phyloP scores from a whole-genome alignment of 2,329 filamentous ascomycete genomes.

The Sclerotinia nivalis region DNA sequence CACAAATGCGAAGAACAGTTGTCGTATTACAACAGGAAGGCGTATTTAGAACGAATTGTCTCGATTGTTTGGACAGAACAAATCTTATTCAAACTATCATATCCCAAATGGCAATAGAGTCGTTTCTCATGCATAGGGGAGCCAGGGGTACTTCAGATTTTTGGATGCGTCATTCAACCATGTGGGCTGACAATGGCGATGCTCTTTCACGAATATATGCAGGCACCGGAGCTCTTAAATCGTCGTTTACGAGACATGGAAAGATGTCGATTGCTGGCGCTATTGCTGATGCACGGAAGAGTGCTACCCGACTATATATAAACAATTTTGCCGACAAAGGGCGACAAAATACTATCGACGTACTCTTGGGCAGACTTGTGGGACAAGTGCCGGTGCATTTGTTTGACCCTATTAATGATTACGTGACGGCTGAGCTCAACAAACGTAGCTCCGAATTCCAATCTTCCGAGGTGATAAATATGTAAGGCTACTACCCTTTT shows the following conservation, averaged over 20 bases:
- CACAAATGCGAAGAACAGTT: slow-evolving; percentile 49
- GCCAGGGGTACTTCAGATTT: slow-evolving; percentile 75
- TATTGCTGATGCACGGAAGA: slow-evolving; percentile 93
- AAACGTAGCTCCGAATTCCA: slow-evolving; percentile 73
- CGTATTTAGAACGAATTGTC: slow-evolving; percentile 92
- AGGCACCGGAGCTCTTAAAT: slow-evolving; percentile 92
- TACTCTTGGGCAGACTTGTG: slow-evolving; percentile 81
- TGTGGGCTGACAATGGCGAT: slow-evolving; percentile 98
- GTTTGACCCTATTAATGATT: slow-evolving; percentile 93
- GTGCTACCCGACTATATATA: slow-evolving; percentile 89
- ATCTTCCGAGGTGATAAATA: slow-evolving; percentile 69
- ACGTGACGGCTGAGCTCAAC: slow-evolving; percentile 73
- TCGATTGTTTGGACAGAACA: slow-evolving; percentile 93
- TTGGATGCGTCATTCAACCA: slow-evolving; percentile 85
- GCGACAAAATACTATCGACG: slow-evolving; percentile 90
- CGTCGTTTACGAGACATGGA: slow-evolving; percentile 88
- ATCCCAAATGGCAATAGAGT: slow-evolving; percentile 87
- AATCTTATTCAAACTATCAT: slow-evolving; percentile 96
- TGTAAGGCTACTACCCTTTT: slow-evolving; percentile 44
- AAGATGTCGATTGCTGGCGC: slow-evolving; percentile 95
- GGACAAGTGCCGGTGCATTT: slow-evolving; percentile 80
- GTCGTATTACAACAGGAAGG: slow-evolving; percentile 89
- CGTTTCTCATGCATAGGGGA: slow-evolving; percentile 73
- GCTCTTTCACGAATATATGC: slow-evolving; percentile 93
- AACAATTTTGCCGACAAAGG: slow-evolving; percentile 97